A percentile compares a stretch with the other conserved stretches of the same genome.
phyloP scores from a whole-genome alignment of 345 rosid species.

The Linum lewisii region DNA sequence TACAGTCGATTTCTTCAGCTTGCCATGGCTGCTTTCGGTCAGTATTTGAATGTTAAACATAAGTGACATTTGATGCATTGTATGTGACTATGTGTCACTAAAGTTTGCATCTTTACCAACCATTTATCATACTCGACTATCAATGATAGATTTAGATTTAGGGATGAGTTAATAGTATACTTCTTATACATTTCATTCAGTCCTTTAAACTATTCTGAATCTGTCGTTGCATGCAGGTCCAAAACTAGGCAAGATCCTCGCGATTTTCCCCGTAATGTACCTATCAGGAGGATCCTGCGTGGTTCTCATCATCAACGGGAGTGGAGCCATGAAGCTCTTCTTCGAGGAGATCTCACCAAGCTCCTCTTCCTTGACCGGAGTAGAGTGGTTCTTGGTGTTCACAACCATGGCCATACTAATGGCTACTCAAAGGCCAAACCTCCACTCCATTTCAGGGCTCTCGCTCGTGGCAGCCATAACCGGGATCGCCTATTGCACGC shows the following conservation, averaged over 20 bases:
- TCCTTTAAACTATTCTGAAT: no score
- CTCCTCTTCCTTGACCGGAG: conserved; percentile 14
- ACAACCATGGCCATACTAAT: conserved; percentile 28
- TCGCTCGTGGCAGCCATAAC: conserved; percentile 34
- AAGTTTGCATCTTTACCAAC: no score
- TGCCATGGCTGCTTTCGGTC: conserved; percentile 39
- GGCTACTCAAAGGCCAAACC: conserved; percentile 33
- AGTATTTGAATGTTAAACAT: no score
- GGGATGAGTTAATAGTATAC: no score
- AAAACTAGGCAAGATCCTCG: conserved; percentile 36
- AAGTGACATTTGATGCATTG: no score
- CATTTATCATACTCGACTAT: no score
- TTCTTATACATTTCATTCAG: no score
- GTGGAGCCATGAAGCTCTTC: conserved; percentile 21
- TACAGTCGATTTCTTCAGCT: conserved; percentile 47
- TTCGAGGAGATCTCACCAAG: conserved; percentile 16
- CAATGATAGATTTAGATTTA: no score
- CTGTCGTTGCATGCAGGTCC: no score
- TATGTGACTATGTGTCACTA: no score
- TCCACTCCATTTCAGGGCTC: conserved; percentile 31
- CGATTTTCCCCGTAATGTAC: conserved; percentile 49
- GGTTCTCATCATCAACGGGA: conserved; percentile 37
- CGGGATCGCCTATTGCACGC: conserved; percentile 23
- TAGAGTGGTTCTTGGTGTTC: conserved; percentile 39
- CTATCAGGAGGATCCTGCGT: conserved; percentile 51